These are phyloP conservation scores for Globisporangium cederbergense DNA, from an alignment of 352 stramenopile genomes.

Conservation along the genomic window DNA sequence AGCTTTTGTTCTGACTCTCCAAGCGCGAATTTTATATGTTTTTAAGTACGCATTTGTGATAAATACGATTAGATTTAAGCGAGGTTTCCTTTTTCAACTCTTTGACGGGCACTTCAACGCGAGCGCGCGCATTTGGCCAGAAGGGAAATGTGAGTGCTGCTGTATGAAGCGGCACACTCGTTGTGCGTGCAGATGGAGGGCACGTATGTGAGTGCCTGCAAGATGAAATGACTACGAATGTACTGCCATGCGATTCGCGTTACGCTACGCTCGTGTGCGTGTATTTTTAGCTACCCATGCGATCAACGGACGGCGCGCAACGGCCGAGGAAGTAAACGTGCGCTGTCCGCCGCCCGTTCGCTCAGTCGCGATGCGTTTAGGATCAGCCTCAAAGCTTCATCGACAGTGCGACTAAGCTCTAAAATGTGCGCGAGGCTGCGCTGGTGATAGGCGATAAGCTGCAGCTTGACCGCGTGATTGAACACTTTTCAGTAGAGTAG, in stretches of 20 bases:
- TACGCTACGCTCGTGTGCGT: neutral
- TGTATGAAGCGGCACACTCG: too few relatives aligned
- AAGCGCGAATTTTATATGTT: neutral
- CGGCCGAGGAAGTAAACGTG: neutral
- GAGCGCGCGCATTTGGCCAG: neutral
- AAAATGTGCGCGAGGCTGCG: neutral
- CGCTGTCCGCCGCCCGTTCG: neutral
- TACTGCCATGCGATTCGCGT: neutral
- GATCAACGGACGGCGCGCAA: neutral
- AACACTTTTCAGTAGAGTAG: neutral
- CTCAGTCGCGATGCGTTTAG: neutral
- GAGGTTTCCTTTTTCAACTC: neutral
- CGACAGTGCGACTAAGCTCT: neutral
- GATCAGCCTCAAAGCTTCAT: neutral
- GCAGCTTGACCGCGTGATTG: neutral
- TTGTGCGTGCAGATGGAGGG: too few relatives aligned
- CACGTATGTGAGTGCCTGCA: neutral
- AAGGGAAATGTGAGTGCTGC: neutral
- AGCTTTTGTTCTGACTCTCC: neutral
- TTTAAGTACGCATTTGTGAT: neutral
- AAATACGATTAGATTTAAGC: neutral
- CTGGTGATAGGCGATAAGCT: neutral
- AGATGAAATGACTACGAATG: neutral
- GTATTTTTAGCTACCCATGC: conserved; percentile 6
- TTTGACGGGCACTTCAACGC: neutral